Conservation (phyloP, 2,329 filamentous ascomycete species). For the Aspergillus ustus region DNA sequence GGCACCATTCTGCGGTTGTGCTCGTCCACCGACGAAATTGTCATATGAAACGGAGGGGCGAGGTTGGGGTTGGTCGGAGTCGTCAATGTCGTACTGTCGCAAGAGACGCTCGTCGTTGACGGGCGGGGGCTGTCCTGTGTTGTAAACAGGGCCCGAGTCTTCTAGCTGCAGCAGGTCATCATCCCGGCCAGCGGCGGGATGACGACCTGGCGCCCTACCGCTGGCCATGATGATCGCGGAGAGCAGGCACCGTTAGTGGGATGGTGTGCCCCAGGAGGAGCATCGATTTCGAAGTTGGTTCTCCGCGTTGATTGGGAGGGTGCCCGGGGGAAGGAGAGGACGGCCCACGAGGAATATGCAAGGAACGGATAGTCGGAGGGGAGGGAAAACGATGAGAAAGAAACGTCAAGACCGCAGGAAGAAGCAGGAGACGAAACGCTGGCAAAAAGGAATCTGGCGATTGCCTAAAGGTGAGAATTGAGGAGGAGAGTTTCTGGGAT, state of each 20-base stretch:
- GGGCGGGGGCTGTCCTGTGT: conserved; percentile 75
- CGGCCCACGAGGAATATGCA: conserved; percentile 13
- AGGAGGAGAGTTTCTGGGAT: conserved; percentile 12
- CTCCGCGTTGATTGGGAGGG: conserved; percentile 4
- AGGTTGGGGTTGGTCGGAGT: conserved; percentile 64
- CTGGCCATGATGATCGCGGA: conserved; percentile 49
- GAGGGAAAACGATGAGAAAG: background rate
- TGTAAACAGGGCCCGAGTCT: conserved; percentile 60
- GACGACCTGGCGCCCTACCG: conserved; percentile 60
- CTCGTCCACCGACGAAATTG: conserved; percentile 79
- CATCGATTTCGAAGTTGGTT: conserved; percentile 38
- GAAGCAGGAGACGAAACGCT: background rate
- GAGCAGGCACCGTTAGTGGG: conserved; percentile 41
- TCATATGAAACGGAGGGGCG: conserved; percentile 93
- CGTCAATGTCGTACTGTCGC: conserved; percentile 73
- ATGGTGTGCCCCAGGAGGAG: conserved; percentile 41
- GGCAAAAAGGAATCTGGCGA: conserved; percentile 1
- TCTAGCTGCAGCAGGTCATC: conserved; percentile 50
- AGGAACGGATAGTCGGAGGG: conserved; percentile 7
- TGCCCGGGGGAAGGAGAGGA: background rate
- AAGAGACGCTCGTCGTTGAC: conserved; percentile 81
- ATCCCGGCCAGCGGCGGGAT: conserved; percentile 49
- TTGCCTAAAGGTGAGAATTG: conserved; percentile 13
- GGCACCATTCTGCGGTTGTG: conserved; percentile 54
- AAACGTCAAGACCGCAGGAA: background rate